Percentiles rank a stretch among this genome's conserved stretches.
Conservation (phyloP, 2,329 filamentous ascomycete species). For the Trichoderma atrobrunneum region DNA sequence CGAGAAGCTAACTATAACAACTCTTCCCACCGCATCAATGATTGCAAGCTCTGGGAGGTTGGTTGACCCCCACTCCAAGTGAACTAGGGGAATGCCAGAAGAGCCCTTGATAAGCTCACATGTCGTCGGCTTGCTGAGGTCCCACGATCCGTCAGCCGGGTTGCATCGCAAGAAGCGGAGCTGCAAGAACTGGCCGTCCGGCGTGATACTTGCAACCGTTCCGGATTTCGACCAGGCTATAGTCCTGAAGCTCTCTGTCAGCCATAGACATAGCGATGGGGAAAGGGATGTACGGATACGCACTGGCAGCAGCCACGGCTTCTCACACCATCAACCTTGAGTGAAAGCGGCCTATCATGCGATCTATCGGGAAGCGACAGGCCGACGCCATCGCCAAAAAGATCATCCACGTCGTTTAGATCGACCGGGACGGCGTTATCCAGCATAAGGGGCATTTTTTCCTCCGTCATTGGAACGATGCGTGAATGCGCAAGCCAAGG, state of each 20-base stretch:
- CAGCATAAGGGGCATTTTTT: conserved; percentile 45
- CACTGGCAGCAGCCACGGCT: conserved; percentile 79
- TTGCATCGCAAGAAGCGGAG: conserved; percentile 70
- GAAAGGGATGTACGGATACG: conserved; percentile 31
- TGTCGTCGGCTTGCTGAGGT: conserved; percentile 67
- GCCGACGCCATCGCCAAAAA: conserved; percentile 70
- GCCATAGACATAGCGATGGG: conserved; percentile 9
- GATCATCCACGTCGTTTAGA: conserved; percentile 65
- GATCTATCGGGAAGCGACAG: conserved; percentile 49
- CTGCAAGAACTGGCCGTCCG: conserved; percentile 67
- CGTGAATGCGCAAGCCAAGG: background rate
- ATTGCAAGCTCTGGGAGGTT: conserved; percentile 77
- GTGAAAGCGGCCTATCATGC: conserved; percentile 60
- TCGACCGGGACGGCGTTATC: conserved; percentile 46
- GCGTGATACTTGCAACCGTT: conserved; percentile 76
- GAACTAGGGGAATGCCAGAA: conserved; percentile 67
- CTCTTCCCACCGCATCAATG: conserved; percentile 73
- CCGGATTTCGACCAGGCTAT: conserved; percentile 87
- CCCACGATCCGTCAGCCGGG: conserved; percentile 69
- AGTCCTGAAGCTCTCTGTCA: conserved; percentile 49
- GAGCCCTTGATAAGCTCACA: conserved; percentile 59
- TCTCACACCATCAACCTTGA: conserved; percentile 74
- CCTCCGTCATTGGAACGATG: conserved; percentile 33
- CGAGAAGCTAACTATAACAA: conserved; percentile 70
- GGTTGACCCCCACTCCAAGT: conserved; percentile 76